These are phyloP conservation scores for Populus hybrid DNA, from an alignment of 441 rosid species.

Conservation along the genomic window DNA sequence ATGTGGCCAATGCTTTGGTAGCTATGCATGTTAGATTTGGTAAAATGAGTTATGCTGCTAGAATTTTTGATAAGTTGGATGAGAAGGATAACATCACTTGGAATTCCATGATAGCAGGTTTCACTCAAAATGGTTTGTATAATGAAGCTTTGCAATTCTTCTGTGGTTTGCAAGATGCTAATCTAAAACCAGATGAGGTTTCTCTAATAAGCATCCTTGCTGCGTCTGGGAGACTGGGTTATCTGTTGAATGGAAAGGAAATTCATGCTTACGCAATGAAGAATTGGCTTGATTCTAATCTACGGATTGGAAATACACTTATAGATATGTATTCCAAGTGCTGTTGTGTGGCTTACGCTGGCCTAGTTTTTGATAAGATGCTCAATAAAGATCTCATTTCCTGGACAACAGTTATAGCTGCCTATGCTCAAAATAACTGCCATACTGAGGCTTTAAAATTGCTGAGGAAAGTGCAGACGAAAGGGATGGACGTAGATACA, in stretches of 20 bases:
- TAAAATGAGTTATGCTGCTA: constrained; percentile 40
- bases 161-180: constrained; percentile 42
- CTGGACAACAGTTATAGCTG: constrained; percentile 76
- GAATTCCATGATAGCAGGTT: constrained; percentile 73
- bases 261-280: constrained; percentile 72
- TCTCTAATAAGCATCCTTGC: constrained; percentile 45
- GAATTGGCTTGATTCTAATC: constrained; percentile 47
- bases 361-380: constrained; percentile 49
- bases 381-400: constrained; percentile 62
- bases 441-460: constrained; percentile 43
- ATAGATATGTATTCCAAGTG: constrained; percentile 83
- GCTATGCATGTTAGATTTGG: constrained; percentile 70
- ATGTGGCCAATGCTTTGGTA: constrained; percentile 56
- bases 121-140: constrained; percentile 57
- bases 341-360: constrained; percentile 47
- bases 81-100: constrained; percentile 61
- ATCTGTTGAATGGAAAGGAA: constrained; percentile 70
- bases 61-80: constrained; percentile 28
- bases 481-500: constrained; percentile 45
- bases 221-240: constrained; percentile 61
- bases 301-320: constrained; percentile 66
- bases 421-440: constrained; percentile 62
- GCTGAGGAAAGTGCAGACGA: constrained; percentile 45
- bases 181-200: constrained; percentile 55
- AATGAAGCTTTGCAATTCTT: constrained; percentile 51